Evolutionary conservation across 75 land plant genomes (phyloP).

Genomic region (Larix kaempferi): DNA sequence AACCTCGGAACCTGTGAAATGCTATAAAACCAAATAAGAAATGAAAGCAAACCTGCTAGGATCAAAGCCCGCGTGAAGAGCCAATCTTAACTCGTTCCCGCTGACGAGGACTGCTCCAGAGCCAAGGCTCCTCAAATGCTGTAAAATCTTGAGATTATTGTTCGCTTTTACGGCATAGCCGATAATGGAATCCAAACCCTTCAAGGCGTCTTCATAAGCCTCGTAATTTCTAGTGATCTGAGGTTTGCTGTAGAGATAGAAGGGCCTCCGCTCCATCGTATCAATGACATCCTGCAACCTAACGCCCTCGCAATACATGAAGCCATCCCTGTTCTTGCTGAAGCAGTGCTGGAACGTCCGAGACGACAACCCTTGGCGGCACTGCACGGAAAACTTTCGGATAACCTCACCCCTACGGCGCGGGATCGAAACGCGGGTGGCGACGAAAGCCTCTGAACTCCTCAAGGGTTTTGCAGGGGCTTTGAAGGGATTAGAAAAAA

Average conservation of each 20-base stretch:
- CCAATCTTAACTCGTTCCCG: conserved; percentile 85
- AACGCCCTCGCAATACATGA: conserved; percentile 73
- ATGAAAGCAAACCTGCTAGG: conserved; percentile 49
- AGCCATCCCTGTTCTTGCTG: conserved; percentile 62
- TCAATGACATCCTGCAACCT: conserved; percentile 73
- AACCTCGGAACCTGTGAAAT: too few species aligned
- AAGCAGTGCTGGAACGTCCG: conserved; percentile 49
- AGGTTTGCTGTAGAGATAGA: conserved; percentile 85
- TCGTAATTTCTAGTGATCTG: conserved; percentile 79
- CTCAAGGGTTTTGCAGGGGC: conserved; percentile 2
- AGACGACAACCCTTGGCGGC: too few species aligned
- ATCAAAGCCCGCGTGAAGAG: conserved; percentile 83
- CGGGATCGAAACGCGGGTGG: conserved; percentile 3
- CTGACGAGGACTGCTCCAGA: conserved; percentile 94
- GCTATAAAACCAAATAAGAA: too few species aligned
- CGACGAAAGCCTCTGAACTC: background rate
- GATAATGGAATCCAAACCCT: conserved; percentile 65
- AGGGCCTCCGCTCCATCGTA: conserved; percentile 63
- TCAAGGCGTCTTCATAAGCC: conserved; percentile 72
- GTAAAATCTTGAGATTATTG: conserved; percentile 83
- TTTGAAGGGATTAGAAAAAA: background rate
- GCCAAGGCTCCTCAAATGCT: conserved; percentile 69
- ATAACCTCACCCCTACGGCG: background rate
- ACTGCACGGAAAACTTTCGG: background rate
- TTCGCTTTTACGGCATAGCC: conserved; percentile 97